Percentiles rank a stretch among this genome's conserved stretches.
phyloP scores from a whole-genome alignment of 805 yeast genomes.

The Blastobotrys parvus region DNA sequence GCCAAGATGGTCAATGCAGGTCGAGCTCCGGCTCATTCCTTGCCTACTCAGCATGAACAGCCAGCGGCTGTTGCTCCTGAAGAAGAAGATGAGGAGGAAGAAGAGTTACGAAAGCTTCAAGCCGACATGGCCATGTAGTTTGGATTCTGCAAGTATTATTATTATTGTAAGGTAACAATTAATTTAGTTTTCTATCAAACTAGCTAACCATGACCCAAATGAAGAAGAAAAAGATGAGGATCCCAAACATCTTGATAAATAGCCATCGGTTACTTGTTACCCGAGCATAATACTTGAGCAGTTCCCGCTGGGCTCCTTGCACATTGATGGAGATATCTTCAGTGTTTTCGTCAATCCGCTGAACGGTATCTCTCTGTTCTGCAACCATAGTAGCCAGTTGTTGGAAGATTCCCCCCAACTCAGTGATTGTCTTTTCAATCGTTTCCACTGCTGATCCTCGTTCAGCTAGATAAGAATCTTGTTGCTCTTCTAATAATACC shows the following conservation, averaged over 20 bases:
- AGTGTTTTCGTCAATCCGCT: slow-evolving; percentile 89
- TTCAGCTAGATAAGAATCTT: slow-evolving; percentile 64
- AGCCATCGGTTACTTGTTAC: slow-evolving; percentile 90
- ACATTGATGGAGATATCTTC: slow-evolving; percentile 89
- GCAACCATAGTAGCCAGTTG: slow-evolving; percentile 96
- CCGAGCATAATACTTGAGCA: slow-evolving; percentile 79
- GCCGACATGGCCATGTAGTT: slow-evolving; percentile 35
- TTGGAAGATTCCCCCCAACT: slow-evolving; percentile 88
- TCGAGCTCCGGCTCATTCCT: slow-evolving; percentile 27
- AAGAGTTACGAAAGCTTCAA: slow-evolving; percentile 35
- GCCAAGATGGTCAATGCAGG: slow-evolving; percentile 44
- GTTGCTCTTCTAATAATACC: slow-evolving; percentile 78
- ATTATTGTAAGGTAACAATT: neutral
- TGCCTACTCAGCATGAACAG: slow-evolving; percentile 21
- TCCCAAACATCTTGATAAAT: slow-evolving; percentile 81
- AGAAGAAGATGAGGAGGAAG: slow-evolving; percentile 36
- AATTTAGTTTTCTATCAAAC: too few relatives aligned
- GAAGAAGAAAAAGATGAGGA: slow-evolving; percentile 48
- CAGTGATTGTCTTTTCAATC: slow-evolving; percentile 93
- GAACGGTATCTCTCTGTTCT: slow-evolving; percentile 94
- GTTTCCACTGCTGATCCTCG: slow-evolving; percentile 90
- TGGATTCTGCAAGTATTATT: neutral
- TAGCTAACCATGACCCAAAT: slow-evolving; percentile 26
- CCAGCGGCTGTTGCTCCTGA: slow-evolving; percentile 15
- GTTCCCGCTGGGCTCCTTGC: slow-evolving; percentile 88